These are phyloP conservation scores for Starmerella stellata DNA, from an alignment of 805 yeast genomes.

Conservation along the genomic window DNA sequence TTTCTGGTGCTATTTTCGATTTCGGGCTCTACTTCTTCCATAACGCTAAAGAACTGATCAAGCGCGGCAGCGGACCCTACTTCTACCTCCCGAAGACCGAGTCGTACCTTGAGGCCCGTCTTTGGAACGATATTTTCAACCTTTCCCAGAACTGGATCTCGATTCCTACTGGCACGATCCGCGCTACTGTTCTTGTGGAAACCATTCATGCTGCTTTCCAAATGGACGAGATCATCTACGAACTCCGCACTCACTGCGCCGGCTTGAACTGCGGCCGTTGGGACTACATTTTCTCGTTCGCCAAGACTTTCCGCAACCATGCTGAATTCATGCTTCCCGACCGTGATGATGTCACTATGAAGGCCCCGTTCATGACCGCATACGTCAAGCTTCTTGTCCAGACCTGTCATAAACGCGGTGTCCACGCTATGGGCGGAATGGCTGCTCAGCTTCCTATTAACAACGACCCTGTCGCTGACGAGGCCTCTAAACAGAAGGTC, in stretches of 20 bases:
- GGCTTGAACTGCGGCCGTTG: constrained; percentile 65
- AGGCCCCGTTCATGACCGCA: constrained; percentile 49
- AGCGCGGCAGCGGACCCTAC: constrained; percentile 49
- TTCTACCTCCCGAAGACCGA: constrained; percentile 63
- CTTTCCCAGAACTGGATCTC: constrained; percentile 46
- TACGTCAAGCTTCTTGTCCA: constrained; percentile 47
- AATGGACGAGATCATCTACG: constrained; percentile 62
- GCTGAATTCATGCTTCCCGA: constrained; percentile 48
- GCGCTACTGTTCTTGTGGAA: constrained; percentile 56
- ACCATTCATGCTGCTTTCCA: constrained; percentile 59
- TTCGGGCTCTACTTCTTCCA: constrained; percentile 55
- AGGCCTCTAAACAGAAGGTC: constrained; percentile 48
- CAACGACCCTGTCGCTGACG: constrained; percentile 41
- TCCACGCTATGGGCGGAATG: constrained; percentile 66
- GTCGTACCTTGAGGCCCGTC: constrained; percentile 55
- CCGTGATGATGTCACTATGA: constrained; percentile 51
- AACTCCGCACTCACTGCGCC: constrained; percentile 50
- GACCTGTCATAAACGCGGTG: constrained; percentile 55
- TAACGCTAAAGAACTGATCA: constrained; percentile 41
- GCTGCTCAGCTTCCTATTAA: constrained; percentile 64
- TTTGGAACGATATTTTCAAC: constrained; percentile 58
- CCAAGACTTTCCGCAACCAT: constrained; percentile 46
- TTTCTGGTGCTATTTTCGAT: constrained; percentile 49
- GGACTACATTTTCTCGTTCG: constrained; percentile 58
- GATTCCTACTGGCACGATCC: constrained; percentile 47